Percentiles rank a stretch among this genome's conserved stretches.
Evolutionary conservation across 495 filamentous ascomycete genomes (phyloP).

Genomic region (Xylaria flabelliformis): DNA sequence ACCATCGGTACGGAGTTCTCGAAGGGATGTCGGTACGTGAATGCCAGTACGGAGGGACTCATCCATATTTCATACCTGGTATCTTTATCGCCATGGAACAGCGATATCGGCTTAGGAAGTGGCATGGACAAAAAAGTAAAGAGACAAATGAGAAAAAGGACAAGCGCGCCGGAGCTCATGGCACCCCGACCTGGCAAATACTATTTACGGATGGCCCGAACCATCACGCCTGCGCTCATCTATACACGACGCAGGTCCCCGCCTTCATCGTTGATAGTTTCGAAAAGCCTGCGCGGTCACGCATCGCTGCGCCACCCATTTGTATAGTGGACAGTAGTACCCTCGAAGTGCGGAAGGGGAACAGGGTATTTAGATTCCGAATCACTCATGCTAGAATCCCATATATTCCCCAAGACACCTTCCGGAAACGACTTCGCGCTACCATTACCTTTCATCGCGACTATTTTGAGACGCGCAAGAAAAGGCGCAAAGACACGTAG

Average conservation of each 20-base stretch:
- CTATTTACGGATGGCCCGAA: background rate
- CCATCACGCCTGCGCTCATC: background rate
- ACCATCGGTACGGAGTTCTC: background rate
- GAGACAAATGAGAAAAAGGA: background rate
- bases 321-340: too few relatives aligned
- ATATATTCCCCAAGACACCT: background rate
- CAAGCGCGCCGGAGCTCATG: background rate
- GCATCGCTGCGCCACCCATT: too few relatives aligned
- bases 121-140: background rate
- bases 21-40: background rate
- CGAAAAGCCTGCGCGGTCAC: background rate
- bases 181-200: slow-evolving; percentile 10
- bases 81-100: slow-evolving; percentile 21
- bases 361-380: background rate
- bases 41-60: background rate
- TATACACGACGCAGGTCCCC: slow-evolving; percentile 14
- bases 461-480: background rate
- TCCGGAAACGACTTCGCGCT: background rate
- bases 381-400: background rate
- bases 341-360: too few relatives aligned
- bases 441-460: background rate
- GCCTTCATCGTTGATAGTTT: background rate
- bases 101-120: background rate
- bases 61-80: slow-evolving; percentile 6
- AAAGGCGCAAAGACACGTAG: background rate